A percentile compares a stretch with the other conserved stretches of the same genome.
These are phyloP conservation scores for Jatropha multifida DNA, from an alignment of 441 rosid species.

Conservation along the genomic window DNA sequence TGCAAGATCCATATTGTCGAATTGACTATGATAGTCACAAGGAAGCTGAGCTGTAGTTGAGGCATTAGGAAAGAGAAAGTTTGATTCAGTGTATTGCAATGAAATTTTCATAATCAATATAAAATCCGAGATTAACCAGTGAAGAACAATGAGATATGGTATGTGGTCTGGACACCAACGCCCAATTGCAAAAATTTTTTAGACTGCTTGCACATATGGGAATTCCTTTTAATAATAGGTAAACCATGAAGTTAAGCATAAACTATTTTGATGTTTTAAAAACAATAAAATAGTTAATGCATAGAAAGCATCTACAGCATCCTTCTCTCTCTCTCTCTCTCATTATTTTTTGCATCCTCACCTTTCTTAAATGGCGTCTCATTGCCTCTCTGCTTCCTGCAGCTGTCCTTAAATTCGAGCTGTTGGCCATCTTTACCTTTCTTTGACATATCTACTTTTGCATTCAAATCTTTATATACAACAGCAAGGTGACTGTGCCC, in stretches of 20 bases:
- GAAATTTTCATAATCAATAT: not conserved
- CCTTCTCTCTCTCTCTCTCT: not conserved
- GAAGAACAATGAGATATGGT: not conserved
- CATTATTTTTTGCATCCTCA: conserved; percentile 26
- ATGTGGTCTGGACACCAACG: not conserved
- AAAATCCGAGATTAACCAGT: not conserved
- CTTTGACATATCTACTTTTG: conserved; percentile 32
- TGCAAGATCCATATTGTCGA: conserved; percentile 15
- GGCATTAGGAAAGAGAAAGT: not conserved
- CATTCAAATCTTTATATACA: conserved; percentile 67
- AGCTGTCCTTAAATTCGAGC: conserved; percentile 51
- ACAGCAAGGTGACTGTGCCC: conserved; percentile 96
- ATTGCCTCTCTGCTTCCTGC: conserved; percentile 50
- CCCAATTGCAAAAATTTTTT: not conserved
- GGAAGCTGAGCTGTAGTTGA: not conserved
- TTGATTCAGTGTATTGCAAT: not conserved
- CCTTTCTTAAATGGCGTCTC: conserved; percentile 42
- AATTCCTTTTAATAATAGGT: not conserved
- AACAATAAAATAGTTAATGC: not conserved
- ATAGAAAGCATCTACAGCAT: conserved; percentile 3
- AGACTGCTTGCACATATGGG: not conserved
- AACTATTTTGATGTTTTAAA: not conserved
- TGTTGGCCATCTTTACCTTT: conserved; percentile 43
- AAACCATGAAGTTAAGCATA: not conserved
- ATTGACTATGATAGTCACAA: conserved; percentile 3